Base-by-base conservation (phyloP, 192 early-diverging fungal species). In the Coemansia sp. region DNA sequence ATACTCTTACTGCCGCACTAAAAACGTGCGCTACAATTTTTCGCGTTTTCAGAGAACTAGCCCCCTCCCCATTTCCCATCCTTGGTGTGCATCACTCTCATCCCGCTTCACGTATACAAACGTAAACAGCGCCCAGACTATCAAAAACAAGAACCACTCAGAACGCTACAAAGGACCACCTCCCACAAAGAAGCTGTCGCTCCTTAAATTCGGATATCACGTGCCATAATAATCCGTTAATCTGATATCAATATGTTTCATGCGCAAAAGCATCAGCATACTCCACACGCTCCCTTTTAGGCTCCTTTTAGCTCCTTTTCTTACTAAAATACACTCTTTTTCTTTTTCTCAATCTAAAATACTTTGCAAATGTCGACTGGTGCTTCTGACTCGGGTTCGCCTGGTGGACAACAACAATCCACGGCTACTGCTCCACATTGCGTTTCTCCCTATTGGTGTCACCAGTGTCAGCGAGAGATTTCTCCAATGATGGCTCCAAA, bases 401-500 rank as follows among this genome's bases (percentile, higher is more conserved):
- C 65, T 9, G 65, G 45, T 9, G 63, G 62, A 46, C 60, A 39
- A 10, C 48, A 51, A 14, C 9, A 28, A 3, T 24, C 48, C n/a
- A 31, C 37, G 48, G 18, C 35, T 20, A 3, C 33, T 36, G 35
- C 16, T 46, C 28, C 33, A 35, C 53, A 40, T 11, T 42, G 53
- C 23, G 24, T 50, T 65, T 40, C 73, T 46, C 43, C 31, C 23
- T 86, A 83, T 56, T 91, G 85, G 84, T 91, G 88, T 63, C 88
- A 91, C 66, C 79, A 76, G 18, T 91, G 90, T 63, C 67, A 69
- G 62, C 53, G 57, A 8, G 88, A 89, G 82, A 86, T 90, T 10
- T 66, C 65, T 2, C 82, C 88, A 43, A 73, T 93, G 71, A 85
- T 92, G 86, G 90, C 88, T 8, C 89, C 90, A 3, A 84, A 88